These are phyloP conservation scores for Suillus discolor DNA, from an alignment of 768 basidiomycete species.

Conservation along the genomic window DNA sequence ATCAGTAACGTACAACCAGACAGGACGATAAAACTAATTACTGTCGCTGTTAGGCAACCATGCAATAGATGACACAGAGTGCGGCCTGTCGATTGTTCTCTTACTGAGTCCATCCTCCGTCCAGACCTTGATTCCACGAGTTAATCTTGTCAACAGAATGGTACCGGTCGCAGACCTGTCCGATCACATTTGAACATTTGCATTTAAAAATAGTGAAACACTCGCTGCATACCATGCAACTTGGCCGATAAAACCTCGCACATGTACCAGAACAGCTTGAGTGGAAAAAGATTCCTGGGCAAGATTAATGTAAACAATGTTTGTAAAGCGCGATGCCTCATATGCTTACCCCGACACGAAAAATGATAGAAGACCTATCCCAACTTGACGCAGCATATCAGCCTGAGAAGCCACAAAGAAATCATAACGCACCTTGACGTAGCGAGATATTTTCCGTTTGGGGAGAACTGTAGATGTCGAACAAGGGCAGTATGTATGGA, in stretches of 20 bases:
- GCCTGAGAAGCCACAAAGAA: conserved; percentile 9
- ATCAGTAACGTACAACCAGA: conserved; percentile 17
- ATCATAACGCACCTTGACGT: conserved; percentile 47
- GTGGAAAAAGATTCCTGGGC: conserved; percentile 42
- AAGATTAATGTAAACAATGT: conserved; percentile 18
- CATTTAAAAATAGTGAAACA: background rate
- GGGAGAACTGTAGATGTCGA: conserved; percentile 57
- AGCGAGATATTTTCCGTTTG: conserved; percentile 53
- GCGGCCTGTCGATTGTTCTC: conserved; percentile 50
- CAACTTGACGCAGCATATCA: conserved; percentile 35
- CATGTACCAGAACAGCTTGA: conserved; percentile 54
- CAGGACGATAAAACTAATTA: conserved; percentile 19
- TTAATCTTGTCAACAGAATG: conserved; percentile 48
- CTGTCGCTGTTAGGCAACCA: conserved; percentile 55
- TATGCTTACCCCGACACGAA: conserved; percentile 45
- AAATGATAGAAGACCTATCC: conserved; percentile 54
- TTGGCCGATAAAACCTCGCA: conserved; percentile 54
- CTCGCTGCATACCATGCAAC: conserved; percentile 46
- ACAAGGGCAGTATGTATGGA: conserved; percentile 52
- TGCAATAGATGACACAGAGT: conserved; percentile 49
- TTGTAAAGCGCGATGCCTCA: conserved; percentile 8
- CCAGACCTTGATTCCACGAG: conserved; percentile 55
- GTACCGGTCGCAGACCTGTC: conserved; percentile 50
- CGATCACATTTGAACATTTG: conserved; percentile 13
- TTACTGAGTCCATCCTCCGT: conserved; percentile 56